Evolutionary conservation across 345 rosid genomes (phyloP).

Genomic region (Corchorus capsularis): DNA sequence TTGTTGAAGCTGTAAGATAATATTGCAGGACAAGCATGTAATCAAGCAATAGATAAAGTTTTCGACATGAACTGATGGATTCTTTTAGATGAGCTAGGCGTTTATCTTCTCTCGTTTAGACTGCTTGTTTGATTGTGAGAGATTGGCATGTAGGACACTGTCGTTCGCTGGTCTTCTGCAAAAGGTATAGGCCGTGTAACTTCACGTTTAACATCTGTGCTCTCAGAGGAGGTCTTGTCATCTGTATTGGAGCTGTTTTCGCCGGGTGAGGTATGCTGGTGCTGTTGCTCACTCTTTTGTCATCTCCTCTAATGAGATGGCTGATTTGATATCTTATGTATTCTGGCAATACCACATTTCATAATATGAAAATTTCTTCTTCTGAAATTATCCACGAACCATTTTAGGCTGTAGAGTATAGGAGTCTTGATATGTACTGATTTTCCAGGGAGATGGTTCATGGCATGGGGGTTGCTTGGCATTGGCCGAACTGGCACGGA

Average conservation of each 20-base stretch:
- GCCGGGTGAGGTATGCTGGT: conserved; percentile 73
- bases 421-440: conserved; percentile 25
- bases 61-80: conserved; percentile 11
- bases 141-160: conserved; percentile 70
- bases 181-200: conserved; percentile 95
- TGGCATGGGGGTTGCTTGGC: conserved; percentile 99
- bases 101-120: conserved; percentile 6
- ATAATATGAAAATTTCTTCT: background rate
- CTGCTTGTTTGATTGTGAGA: conserved; percentile 26
- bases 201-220: conserved; percentile 74
- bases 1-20: background rate
- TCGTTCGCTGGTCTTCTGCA: conserved; percentile 99
- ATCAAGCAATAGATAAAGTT: conserved; percentile 5
- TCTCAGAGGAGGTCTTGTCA: conserved; percentile 86
- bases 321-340: conserved; percentile 11
- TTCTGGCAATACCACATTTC: background rate
- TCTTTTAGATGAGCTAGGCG: background rate
- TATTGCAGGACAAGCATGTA: conserved; percentile 1
- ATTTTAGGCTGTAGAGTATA: conserved; percentile 15
- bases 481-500: conserved; percentile 88
- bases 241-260: conserved; percentile 89
- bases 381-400: conserved; percentile 3
- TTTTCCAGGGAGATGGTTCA: conserved; percentile 92
- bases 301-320: conserved; percentile 4
- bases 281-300: conserved; percentile 10